These are phyloP conservation scores for Naegleria lovaniensis DNA, from an alignment of 208 protist species.

Conservation along the genomic window DNA sequence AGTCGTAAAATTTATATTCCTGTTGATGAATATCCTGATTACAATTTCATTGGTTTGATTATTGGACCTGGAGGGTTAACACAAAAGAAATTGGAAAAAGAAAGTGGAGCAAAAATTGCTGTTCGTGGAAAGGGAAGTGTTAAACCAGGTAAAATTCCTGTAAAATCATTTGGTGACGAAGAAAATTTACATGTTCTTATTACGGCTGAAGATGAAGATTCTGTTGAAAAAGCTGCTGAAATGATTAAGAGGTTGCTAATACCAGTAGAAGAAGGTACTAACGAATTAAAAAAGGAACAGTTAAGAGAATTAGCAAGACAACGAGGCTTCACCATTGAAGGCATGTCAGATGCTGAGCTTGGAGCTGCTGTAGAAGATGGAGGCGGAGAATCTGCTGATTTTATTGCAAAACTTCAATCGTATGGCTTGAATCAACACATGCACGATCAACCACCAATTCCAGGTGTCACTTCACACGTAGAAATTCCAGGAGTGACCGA, in stretches of 20 bases:
- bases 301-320: slow-evolving; percentile 58
- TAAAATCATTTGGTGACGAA: slow-evolving; percentile 44
- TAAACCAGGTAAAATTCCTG: slow-evolving; percentile 53
- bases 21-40: slow-evolving; percentile 54
- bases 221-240: slow-evolving; percentile 44
- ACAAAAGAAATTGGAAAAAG: slow-evolving; percentile 61
- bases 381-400: neutral
- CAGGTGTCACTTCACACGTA: neutral
- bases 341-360: neutral
- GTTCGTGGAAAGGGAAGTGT: slow-evolving; percentile 63
- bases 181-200: slow-evolving; percentile 64
- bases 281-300: slow-evolving; percentile 63
- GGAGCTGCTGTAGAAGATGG: neutral
- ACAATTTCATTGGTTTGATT: slow-evolving; percentile 68
- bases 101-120: slow-evolving; percentile 60
- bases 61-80: slow-evolving; percentile 67
- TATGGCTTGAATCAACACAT: neutral
- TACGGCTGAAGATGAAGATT: slow-evolving; percentile 46
- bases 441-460: neutral
- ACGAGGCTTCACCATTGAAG: slow-evolving; percentile 64
- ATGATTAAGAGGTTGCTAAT: slow-evolving; percentile 53
- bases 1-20: slow-evolving; percentile 54
- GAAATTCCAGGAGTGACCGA: neutral
- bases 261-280: slow-evolving; percentile 54
- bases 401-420: neutral